Evolutionary conservation across 1,139 yeast genomes (phyloP), one percentile per base, ranked within the genome.

Genomic region (Suhomyces maxii): DNA sequence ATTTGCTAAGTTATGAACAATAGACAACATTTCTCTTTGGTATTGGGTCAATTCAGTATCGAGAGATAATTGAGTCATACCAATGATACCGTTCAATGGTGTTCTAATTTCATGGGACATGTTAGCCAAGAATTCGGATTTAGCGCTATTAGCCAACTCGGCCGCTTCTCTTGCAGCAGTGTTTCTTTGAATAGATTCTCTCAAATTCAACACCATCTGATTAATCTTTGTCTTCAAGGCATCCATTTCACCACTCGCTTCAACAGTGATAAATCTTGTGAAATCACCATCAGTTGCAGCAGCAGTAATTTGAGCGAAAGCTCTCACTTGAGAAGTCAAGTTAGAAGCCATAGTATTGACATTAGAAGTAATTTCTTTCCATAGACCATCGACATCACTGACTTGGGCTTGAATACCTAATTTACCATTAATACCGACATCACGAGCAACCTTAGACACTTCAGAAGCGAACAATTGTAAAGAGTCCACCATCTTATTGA

Each of bases 121-220:
- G 59, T 89, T 89, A 34, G 95, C 96, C 68, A 89, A 76, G 63
- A 89, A 89, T 64, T 89, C 96, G 6, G 95, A 87, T 66, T 89
- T 89, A n/a, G 96, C 90, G 57, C 88, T 78, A 64, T 89, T 89
- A 8, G 96, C 96, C 60, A 87, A 75, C 61, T 89, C 96, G 37
- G 96, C 96, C 34, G 96, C 96, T 66, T 89, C 96, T 68, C 96
- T 82, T 1, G 96, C 96, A 8, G 93, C 95, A 0, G 96, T 88
- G 61, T 88, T 89, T 65, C 96, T 82, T 67, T 89, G 95, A 65
- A 89, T 88, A 2, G 95, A 86, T 63, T 89, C 96, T 65, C 96
- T 79, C 59, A 89, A 74, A 61, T 88, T 87, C 54, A 86, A 77
- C 63, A 89, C 96, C 96, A 89, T 89, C 73, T 88, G 95, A 67